Base-by-base conservation (phyloP, 345 rosid genomes). In the Pugionium cornutum region DNA sequence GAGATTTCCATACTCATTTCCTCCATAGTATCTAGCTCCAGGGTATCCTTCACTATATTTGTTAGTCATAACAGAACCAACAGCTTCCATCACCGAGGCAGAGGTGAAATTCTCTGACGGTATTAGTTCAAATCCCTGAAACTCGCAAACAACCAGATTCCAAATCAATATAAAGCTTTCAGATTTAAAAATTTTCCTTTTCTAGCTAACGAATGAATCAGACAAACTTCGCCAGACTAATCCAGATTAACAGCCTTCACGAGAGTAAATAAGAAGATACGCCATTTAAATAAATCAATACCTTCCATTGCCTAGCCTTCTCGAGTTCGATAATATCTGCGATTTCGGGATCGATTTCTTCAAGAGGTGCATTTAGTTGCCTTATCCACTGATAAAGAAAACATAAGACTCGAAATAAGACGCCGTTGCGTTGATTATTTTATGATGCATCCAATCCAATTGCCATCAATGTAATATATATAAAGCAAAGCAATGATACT, bases 221-320 rank as follows among this genome's bases (percentile, higher is more conserved):
- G 40, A 3, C 4, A 42, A 58, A 60, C 41, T 45, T 47, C 18
- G 18, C 26, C 45, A 47, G 26, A 34, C 34, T 52, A 62, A 61
- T 33, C 18, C 42, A 45, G 5, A 46, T 46, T 9, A n/a, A 35
- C 6, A 62, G 2, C 36, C 34, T 34, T 36, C 11, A 49, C 3
- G 58, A 11, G 25, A 48, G 18, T 18, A 18, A 18, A 18, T 18
- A 31, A 31, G 32, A 31, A 30, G 27, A 25, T 7, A 26, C 45
- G 11, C 10, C 3, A 35, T 1, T 42, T 47, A 34, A 30, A 61
- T 7, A 9, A 33, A 57, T 25, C 5, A 39, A 4, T 58, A 87
- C 98, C 96, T 92, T 92, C 98, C 98, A 92, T 68, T 92, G 98
- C 83, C 98, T 82, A n/a, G 97, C 96, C 52, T 92, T 92, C 89